Evolutionary conservation across 176 grass and related monocot species (phyloP).

Genomic region (Oropetium thomaeum): DNA sequence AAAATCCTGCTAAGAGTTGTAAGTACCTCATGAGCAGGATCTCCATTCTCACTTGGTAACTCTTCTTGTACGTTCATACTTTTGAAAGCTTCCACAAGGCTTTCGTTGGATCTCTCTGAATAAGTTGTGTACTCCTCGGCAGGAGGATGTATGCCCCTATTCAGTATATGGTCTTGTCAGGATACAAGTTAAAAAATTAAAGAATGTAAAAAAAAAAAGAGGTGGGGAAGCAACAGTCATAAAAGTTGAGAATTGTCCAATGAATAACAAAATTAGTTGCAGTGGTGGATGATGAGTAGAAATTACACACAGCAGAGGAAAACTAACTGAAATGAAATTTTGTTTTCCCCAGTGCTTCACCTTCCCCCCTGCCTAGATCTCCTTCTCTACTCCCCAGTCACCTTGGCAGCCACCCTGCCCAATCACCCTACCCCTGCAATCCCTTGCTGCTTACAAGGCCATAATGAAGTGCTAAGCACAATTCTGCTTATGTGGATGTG

Average conservation of each 20-base stretch:
- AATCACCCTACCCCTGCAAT: background rate
- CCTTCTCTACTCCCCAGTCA: background rate
- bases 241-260: background rate
- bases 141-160: constrained; percentile 65
- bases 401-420: background rate
- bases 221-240: too few species aligned
- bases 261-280: background rate
- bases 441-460: background rate
- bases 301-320: background rate
- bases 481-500: too few species aligned
- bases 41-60: constrained; percentile 54
- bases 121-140: constrained; percentile 61
- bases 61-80: constrained; percentile 70
- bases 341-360: background rate
- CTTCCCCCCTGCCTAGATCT: background rate
- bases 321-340: background rate
- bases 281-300: background rate
- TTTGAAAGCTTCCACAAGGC: constrained; percentile 78
- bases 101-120: constrained; percentile 47
- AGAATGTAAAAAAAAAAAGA: background rate
- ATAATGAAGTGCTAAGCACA: background rate
- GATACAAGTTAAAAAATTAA: background rate
- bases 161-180: constrained; percentile 15
- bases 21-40: constrained; percentile 56
- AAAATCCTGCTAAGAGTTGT: background rate